These are phyloP conservation scores for Phylloporus rhodoxanthus DNA, from an alignment of 768 basidiomycete genomes.

Conservation along the genomic window DNA sequence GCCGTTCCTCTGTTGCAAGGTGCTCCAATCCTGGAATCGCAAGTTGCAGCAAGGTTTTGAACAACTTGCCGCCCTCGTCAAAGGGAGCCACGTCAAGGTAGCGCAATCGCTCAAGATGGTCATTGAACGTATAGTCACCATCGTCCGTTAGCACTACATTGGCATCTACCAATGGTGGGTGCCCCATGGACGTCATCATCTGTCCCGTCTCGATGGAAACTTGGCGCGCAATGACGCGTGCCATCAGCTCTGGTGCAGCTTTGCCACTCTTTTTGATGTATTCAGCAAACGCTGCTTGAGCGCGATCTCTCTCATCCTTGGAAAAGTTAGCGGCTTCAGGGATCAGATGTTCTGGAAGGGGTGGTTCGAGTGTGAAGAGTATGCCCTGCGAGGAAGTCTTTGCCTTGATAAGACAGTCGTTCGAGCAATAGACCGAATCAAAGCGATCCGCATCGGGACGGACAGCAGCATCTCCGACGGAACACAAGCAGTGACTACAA, in stretches of 20 bases:
- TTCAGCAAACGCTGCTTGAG: conserved; percentile 55
- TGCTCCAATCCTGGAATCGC: conserved; percentile 70
- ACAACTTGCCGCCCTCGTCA: conserved; percentile 44
- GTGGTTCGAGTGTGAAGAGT: conserved; percentile 63
- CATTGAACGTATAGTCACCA: conserved; percentile 57
- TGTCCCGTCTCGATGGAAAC: conserved; percentile 60
- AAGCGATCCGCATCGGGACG: conserved; percentile 47
- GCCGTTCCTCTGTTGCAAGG: conserved; percentile 59
- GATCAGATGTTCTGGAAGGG: conserved; percentile 45
- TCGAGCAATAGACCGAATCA: conserved; percentile 65
- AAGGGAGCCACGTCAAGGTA: conserved; percentile 52
- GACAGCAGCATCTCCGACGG: conserved; percentile 43
- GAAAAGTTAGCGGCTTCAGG: conserved; percentile 28
- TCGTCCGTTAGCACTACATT: conserved; percentile 34
- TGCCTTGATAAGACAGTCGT: conserved; percentile 52
- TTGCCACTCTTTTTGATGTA: conserved; percentile 46
- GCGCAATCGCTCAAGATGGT: conserved; percentile 72
- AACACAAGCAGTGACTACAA: conserved; percentile 69
- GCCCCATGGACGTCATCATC: conserved; percentile 33
- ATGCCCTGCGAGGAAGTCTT: conserved; percentile 59
- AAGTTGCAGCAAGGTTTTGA: conserved; percentile 49
- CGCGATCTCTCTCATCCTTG: conserved; percentile 44
- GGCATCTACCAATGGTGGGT: conserved; percentile 6
- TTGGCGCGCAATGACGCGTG: conserved; percentile 69
- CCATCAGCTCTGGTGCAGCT: conserved; percentile 52